Evolutionary conservation across 495 filamentous ascomycete species (phyloP).

Genomic region (Neurospora sp.): DNA sequence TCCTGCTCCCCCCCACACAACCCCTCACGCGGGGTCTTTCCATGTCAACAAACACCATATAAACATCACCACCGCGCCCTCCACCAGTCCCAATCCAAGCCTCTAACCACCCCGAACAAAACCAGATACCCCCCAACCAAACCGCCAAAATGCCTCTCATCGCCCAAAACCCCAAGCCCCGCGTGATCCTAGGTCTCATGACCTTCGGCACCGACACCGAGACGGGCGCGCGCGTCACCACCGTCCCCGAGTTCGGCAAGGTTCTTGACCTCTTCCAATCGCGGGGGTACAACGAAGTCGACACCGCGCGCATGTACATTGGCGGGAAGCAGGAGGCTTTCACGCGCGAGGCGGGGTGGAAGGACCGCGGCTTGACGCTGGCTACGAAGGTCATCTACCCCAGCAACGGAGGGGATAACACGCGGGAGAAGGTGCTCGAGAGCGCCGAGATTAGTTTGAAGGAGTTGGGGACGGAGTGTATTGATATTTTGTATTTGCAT

Average conservation of each 20-base stretch:
- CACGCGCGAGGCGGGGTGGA: constrained; percentile 66
- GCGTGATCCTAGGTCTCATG: constrained; percentile 54
- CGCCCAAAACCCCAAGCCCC: constrained; percentile 26
- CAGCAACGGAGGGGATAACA: constrained; percentile 43
- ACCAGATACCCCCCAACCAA: background rate
- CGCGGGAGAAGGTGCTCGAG: constrained; percentile 46
- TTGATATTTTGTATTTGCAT: constrained; percentile 87
- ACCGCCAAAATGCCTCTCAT: constrained; percentile 37
- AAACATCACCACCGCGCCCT: background rate
- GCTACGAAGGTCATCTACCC: constrained; percentile 79
- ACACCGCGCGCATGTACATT: constrained; percentile 70
- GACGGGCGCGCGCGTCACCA: constrained; percentile 61
- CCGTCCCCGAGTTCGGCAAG: constrained; percentile 51
- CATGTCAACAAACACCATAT: background rate
- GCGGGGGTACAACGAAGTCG: constrained; percentile 68
- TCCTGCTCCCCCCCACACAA: background rate
- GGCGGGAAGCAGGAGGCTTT: constrained; percentile 72
- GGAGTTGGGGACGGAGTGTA: constrained; percentile 62
- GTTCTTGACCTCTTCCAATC: constrained; percentile 60
- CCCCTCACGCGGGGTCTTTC: background rate
- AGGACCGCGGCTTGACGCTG: constrained; percentile 68
- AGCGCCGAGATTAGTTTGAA: constrained; percentile 54
- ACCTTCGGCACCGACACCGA: constrained; percentile 46
- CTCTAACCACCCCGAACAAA: background rate
- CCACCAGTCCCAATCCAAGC: no score